A percentile compares a stretch with the other conserved stretches of the same genome.
Evolutionary conservation across 2,329 filamentous ascomycete species (phyloP).

Genomic region (Xylaria polymorpha): DNA sequence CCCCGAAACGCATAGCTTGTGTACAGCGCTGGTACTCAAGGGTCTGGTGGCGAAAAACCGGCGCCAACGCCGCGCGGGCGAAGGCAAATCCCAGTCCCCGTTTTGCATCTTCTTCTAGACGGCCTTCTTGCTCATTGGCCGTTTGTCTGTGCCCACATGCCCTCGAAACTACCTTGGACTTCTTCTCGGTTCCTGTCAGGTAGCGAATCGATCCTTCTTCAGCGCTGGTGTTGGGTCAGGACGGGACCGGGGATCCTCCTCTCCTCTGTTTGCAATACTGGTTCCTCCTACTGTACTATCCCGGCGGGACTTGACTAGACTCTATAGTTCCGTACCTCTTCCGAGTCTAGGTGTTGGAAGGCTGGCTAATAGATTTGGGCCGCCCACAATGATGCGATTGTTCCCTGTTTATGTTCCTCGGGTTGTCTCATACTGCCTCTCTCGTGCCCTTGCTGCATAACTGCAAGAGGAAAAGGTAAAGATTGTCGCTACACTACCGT

Average conservation of each 20-base stretch:
- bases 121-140: slow-evolving; percentile 44
- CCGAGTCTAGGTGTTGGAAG: slow-evolving; percentile 35
- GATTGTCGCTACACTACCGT: slow-evolving; percentile 50
- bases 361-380: slow-evolving; percentile 44
- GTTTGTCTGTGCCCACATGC: slow-evolving; percentile 32
- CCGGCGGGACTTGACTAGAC: slow-evolving; percentile 42
- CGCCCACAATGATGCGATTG: slow-evolving; percentile 48
- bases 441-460: slow-evolving; percentile 48
- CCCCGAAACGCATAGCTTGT: slow-evolving; percentile 44
- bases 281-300: slow-evolving; percentile 35
- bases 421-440: slow-evolving; percentile 48
- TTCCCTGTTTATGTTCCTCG: slow-evolving; percentile 49
- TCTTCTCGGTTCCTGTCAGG: slow-evolving; percentile 35
- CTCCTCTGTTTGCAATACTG: slow-evolving; percentile 37
- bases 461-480: slow-evolving; percentile 48
- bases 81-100: slow-evolving; percentile 47
- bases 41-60: slow-evolving; percentile 50
- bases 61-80: slow-evolving; percentile 41
- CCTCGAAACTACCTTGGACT: slow-evolving; percentile 43
- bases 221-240: slow-evolving; percentile 41
- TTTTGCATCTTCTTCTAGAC: slow-evolving; percentile 44
- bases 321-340: slow-evolving; percentile 39
- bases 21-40: slow-evolving; percentile 40
- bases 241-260: slow-evolving; percentile 35
- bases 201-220: slow-evolving; percentile 25